Conservation (phyloP, 768 basidiomycete genomes). For the Rhizopogon vinicolor region DNA sequence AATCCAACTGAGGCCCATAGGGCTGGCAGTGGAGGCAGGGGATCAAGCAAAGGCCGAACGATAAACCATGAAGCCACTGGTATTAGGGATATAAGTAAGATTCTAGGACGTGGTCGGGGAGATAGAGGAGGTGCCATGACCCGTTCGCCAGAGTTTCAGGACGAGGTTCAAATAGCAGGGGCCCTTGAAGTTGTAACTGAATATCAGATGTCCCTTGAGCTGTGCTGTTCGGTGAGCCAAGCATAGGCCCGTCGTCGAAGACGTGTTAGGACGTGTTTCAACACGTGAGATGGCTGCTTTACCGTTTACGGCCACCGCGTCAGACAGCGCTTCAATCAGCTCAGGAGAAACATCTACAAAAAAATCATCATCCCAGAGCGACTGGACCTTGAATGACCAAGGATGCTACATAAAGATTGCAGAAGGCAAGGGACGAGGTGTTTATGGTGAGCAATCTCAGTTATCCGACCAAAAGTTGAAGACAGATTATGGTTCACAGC, state of each 20-base stretch:
- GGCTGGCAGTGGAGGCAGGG: conserved; percentile 62
- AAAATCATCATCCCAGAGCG: background rate
- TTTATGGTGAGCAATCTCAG: conserved; percentile 46
- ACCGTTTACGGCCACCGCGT: conserved; percentile 10
- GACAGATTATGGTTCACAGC: conserved; percentile 27
- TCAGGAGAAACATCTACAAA: background rate
- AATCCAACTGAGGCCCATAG: conserved; percentile 81
- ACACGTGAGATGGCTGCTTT: conserved; percentile 9
- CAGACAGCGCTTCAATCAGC: background rate
- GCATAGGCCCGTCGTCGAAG: no score
- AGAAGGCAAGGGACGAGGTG: conserved; percentile 53
- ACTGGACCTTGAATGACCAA: conserved; percentile 35
- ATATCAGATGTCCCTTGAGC: no score
- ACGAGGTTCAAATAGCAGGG: no score
- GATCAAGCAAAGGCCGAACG: conserved; percentile 64
- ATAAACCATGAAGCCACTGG: conserved; percentile 75
- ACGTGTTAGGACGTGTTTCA: background rate
- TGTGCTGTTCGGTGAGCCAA: no score
- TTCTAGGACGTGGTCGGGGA: conserved; percentile 47
- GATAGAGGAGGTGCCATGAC: conserved; percentile 21
- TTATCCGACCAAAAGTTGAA: background rate
- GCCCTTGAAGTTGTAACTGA: no score
- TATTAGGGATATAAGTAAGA: conserved; percentile 53
- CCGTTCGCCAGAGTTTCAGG: background rate
- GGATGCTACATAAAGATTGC: conserved; percentile 43